Evolutionary conservation across 2,329 filamentous ascomycete genomes (phyloP).

Genomic region (Fusarium algeriense): DNA sequence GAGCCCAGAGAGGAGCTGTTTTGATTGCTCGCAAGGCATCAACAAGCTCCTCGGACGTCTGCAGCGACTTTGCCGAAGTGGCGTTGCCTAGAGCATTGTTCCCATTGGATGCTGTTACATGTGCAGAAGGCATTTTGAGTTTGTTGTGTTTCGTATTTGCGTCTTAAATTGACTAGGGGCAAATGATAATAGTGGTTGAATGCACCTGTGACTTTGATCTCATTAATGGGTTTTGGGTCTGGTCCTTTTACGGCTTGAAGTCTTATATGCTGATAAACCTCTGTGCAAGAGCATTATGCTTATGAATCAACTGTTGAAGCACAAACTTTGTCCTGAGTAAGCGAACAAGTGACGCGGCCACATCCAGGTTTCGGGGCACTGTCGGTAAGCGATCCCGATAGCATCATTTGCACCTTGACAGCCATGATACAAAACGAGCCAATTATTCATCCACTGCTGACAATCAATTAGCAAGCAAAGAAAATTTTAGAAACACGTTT

Average conservation of each 20-base stretch:
- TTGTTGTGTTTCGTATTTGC: too few relatives aligned
- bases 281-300: background rate
- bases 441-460: background rate
- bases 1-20: slow-evolving; percentile 59
- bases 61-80: background rate
- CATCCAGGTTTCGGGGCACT: background rate
- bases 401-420: too few relatives aligned
- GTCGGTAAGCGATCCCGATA: background rate
- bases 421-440: background rate
- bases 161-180: background rate
- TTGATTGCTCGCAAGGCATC: slow-evolving; percentile 4
- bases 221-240: too few relatives aligned
- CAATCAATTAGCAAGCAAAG: background rate
- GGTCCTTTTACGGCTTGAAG: too few relatives aligned
- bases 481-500: background rate
- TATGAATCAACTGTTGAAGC: background rate
- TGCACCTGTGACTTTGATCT: background rate
- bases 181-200: rapidly evolving
- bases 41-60: background rate
- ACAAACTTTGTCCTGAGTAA: background rate
- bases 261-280: too few relatives aligned
- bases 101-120: rapidly evolving
- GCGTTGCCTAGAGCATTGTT: rapidly evolving
- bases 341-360: background rate
- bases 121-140: background rate